Evolutionary conservation across 2,329 filamentous ascomycete genomes (phyloP).

Genomic region (Calonectria ilicicola): DNA sequence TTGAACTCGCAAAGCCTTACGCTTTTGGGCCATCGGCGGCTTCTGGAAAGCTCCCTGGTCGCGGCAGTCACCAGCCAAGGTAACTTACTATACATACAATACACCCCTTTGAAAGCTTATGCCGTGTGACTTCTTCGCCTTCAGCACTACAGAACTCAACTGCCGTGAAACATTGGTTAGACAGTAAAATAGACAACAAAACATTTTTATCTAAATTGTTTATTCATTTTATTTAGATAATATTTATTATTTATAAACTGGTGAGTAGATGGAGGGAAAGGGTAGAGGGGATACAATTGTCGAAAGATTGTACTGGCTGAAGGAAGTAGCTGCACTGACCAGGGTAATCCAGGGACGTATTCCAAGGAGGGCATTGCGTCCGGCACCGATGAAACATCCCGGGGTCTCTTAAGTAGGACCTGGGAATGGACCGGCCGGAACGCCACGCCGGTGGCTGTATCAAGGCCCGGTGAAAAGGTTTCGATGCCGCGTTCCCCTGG

Average conservation of each 20-base stretch:
- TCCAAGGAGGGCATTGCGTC: slow-evolving; percentile 3
- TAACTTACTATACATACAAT: no score
- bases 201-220: no score
- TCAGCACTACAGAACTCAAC: no score
- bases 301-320: no score
- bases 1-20: neutral
- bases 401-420: neutral
- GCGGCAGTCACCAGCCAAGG: neutral
- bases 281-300: no score
- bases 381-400: slow-evolving; percentile 22
- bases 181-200: no score
- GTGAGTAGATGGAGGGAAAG: no score
- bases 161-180: no score
- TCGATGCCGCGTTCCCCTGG: neutral
- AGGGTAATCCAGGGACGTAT: slow-evolving; percentile 1
- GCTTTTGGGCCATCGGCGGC: neutral
- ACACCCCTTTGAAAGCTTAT: no score
- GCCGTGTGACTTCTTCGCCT: no score
- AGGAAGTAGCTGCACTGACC: neutral
- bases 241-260: no score
- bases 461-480: neutral
- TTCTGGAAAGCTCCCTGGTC: slow-evolving; percentile 9
- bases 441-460: neutral
- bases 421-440: neutral
- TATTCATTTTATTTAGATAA: no score